Evolutionary conservation across 805 yeast genomes (phyloP).

Genomic region (Candida hungchunana): DNA sequence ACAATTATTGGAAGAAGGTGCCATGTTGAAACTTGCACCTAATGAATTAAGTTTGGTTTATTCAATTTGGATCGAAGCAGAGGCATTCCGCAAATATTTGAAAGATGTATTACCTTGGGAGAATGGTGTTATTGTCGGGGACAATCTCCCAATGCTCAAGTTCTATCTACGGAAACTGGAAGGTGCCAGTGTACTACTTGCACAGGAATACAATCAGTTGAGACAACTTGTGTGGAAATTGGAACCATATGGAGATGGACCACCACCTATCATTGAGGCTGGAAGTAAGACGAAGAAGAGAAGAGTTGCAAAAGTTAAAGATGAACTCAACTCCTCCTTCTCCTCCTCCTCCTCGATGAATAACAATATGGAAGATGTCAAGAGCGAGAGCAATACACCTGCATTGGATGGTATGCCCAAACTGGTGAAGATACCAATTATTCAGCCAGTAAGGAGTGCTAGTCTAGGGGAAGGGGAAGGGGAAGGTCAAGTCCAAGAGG

Average conservation of each 20-base stretch:
- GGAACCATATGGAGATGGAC: constrained; percentile 26
- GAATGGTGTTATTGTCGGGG: constrained; percentile 21
- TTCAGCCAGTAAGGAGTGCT: no score
- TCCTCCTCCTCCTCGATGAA: no score
- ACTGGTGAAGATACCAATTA: no score
- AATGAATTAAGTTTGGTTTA: constrained; percentile 29
- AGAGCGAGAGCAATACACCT: no score
- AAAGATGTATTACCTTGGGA: constrained; percentile 14
- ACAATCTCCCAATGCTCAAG: constrained; percentile 30
- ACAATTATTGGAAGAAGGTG: constrained; percentile 27
- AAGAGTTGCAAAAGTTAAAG: constrained; percentile 1
- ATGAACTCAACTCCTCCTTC: no score
- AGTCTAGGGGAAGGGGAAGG: no score
- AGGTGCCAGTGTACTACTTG: constrained; percentile 36
- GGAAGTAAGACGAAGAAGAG: constrained; percentile 23
- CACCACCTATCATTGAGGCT: constrained; percentile 26
- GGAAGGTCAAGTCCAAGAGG: no score
- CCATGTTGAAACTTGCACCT: constrained; percentile 29
- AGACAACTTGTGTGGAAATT: constrained; percentile 25
- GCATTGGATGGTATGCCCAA: no score
- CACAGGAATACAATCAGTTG: constrained; percentile 31
- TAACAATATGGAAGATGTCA: no score
- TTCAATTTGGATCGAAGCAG: constrained; percentile 16
- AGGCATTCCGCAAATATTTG: constrained; percentile 22
- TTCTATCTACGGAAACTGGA: constrained; percentile 45